phyloP scores from a whole-genome alignment of 129 eudicot species.

The Artemisia annua region DNA sequence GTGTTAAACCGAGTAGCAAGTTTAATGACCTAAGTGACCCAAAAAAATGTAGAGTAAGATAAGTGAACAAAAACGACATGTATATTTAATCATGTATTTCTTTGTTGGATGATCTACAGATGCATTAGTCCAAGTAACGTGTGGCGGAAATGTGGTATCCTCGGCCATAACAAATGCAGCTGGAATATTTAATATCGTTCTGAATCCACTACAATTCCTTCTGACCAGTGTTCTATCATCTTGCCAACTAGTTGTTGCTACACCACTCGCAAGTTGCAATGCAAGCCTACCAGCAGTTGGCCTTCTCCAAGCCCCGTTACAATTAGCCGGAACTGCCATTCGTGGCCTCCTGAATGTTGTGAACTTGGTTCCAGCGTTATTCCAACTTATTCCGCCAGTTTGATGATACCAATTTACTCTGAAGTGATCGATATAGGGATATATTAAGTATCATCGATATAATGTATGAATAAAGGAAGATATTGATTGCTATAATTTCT shows the following conservation, averaged over 20 bases:
- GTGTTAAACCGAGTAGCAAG: too few relatives aligned
- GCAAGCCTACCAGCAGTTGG: constrained; percentile 21
- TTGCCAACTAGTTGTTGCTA: constrained; percentile 28
- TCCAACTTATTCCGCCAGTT: not conserved
- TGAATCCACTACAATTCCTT: constrained; percentile 23
- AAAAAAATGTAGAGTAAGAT: too few relatives aligned
- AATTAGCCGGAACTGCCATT: not conserved
- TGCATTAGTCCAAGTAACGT: constrained; percentile 28
- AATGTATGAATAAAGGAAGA: constrained; percentile 11
- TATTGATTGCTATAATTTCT: not conserved
- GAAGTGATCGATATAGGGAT: not conserved
- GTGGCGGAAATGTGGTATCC: constrained; percentile 36
- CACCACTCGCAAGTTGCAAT: constrained; percentile 35
- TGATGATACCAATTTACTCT: not conserved
- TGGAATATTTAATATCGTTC: constrained; percentile 16
- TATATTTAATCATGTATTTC: not conserved
- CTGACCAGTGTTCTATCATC: constrained; percentile 12
- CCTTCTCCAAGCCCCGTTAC: constrained; percentile 29
- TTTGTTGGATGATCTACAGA: constrained; percentile 15
- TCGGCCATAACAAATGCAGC: constrained; percentile 19
- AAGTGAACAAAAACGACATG: too few relatives aligned
- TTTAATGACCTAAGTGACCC: too few relatives aligned
- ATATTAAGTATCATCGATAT: not conserved
- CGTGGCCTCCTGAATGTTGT: not conserved
- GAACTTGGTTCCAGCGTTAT: not conserved